Base-by-base conservation (phyloP, 495 filamentous ascomycete genomes). In the Neurospora sp. region DNA sequence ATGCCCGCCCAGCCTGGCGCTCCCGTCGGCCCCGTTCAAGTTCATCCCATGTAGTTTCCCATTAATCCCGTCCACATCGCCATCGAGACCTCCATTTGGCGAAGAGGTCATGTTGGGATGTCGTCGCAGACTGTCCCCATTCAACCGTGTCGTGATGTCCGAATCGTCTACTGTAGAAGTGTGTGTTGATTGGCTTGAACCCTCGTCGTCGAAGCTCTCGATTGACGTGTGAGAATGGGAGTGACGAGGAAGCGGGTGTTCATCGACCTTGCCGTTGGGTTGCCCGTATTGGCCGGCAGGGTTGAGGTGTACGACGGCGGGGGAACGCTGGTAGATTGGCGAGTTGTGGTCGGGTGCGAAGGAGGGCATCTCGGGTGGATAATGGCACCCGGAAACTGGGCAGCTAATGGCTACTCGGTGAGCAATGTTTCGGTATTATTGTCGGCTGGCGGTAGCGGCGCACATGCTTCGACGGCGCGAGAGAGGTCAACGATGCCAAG, bases 361-460 rank as follows among this genome's bases (percentile, higher is more conserved):
- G 72, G 86, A 87, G 81, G 88, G 88, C 88, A 90, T 90, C 78
- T 85, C 80, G 75, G 71, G 75, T 65, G 68, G 22, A 41, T 70
- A 70, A 75, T 73, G 53, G 72, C 42, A 72, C 65, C 68, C 74
- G 70, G 65, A n/a, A 44, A 68, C 10, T 69, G 27, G 68, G 53
- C 53, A 42, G 65, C n/a, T 70, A 71, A 69, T 42, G 70, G 42
- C 53, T 73, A 73, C 69, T 73, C 68, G 40, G 61, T 61, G 74
- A 74, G 68, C 39, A 59, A 72, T 71, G 69, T 69, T 73, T 65
- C 41, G 69, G 27, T 72, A 39, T 78, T 68, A 75, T 53, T 70
- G 48, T 68, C 70, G 65, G 70, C 69, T 35, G 68, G 44, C 45
- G 48, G 27, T 35, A 27, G 71, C 70, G 69, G 72, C 53, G 38